These are phyloP conservation scores for Coemansia sp. DNA, from an alignment of 371 early-diverging fungal genomes.

Conservation along the genomic window DNA sequence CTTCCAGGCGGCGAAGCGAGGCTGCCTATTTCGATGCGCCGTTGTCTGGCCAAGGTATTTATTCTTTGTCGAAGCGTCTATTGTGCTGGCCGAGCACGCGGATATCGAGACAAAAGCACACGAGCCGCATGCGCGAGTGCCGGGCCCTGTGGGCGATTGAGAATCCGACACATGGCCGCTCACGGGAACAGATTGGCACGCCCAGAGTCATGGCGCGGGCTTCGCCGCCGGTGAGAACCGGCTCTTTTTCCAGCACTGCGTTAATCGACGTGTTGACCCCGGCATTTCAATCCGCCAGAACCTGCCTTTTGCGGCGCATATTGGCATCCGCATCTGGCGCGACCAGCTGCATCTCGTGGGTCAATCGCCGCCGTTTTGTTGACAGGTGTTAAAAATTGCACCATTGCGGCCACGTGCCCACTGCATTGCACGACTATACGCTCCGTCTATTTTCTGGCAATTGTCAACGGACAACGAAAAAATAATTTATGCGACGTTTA, in stretches of 20 bases:
- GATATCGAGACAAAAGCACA: neutral
- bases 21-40: neutral
- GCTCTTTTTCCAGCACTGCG: neutral
- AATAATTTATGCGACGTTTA: neutral
- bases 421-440: neutral
- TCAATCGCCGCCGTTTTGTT: constrained; percentile 2
- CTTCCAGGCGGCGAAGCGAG: neutral
- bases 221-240: neutral
- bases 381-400: constrained; percentile 3
- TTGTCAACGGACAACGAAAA: neutral
- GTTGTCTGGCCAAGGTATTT: constrained; percentile 2
- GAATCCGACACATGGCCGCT: constrained; percentile 1
- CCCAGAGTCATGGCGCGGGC: neutral
- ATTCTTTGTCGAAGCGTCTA: constrained; percentile 5
- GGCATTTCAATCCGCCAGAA: neutral
- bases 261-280: neutral
- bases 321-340: neutral
- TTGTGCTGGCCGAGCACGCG: constrained; percentile 3
- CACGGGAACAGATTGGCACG: constrained; percentile 2
- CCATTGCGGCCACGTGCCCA: constrained; percentile 8
- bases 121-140: constrained; percentile 7
- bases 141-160: neutral
- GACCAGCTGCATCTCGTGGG: neutral
- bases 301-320: neutral
- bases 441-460: neutral